phyloP scores from a whole-genome alignment of 2,329 filamentous ascomycete genomes.

The Phoma sp. region DNA sequence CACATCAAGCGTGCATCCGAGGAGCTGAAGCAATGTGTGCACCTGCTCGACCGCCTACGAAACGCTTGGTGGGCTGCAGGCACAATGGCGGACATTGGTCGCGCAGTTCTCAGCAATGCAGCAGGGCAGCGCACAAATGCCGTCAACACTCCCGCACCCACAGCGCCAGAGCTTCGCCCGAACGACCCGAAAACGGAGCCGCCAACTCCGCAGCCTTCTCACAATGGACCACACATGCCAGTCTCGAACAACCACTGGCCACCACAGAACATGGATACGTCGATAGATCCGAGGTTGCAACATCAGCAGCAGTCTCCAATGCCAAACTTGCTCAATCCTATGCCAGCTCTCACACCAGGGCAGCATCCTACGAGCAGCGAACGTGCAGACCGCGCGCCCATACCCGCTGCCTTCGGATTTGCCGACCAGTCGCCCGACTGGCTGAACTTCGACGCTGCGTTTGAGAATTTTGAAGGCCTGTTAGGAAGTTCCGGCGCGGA shows the following conservation, averaged over 20 bases:
- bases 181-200: slow-evolving; percentile 30
- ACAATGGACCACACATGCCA: slow-evolving; percentile 21
- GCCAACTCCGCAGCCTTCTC: slow-evolving; percentile 26
- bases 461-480: slow-evolving; percentile 51
- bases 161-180: slow-evolving; percentile 28
- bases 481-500: slow-evolving; percentile 49
- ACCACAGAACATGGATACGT: slow-evolving; percentile 30
- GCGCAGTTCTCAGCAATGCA: slow-evolving; percentile 50
- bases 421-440: slow-evolving; percentile 48
- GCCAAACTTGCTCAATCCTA: slow-evolving; percentile 40
- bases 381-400: slow-evolving; percentile 37
- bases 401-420: slow-evolving; percentile 36
- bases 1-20: slow-evolving; percentile 56
- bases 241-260: slow-evolving; percentile 31
- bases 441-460: slow-evolving; percentile 50
- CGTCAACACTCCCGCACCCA: slow-evolving; percentile 42
- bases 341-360: slow-evolving; percentile 37
- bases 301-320: slow-evolving; percentile 39
- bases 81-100: slow-evolving; percentile 54
- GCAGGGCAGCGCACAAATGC: slow-evolving; percentile 45
- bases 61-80: slow-evolving; percentile 57
- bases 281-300: slow-evolving; percentile 47
- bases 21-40: slow-evolving; percentile 55
- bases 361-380: slow-evolving; percentile 50
- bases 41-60: slow-evolving; percentile 53